Evolutionary conservation across 345 rosid species (phyloP), one percentile per base, ranked within the genome.

Genomic region (Syzygium oleosum): DNA sequence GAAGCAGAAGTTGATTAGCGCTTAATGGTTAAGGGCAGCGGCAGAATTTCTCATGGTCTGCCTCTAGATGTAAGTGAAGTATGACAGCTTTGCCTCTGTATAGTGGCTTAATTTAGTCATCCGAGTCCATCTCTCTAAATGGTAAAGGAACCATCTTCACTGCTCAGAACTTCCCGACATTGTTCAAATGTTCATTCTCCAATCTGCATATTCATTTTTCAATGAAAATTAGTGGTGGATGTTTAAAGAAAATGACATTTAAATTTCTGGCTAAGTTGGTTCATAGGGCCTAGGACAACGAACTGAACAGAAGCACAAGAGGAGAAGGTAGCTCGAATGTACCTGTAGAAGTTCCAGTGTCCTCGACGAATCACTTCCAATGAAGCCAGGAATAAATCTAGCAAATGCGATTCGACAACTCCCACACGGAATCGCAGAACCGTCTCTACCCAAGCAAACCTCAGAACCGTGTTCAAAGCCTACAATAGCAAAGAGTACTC

Each of bases 261-360:
- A 27, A 19, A 53, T 21, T 31, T 84, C 59, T 56, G 46, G 56
- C 38, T 53, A 53, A 84, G 53, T 22, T 11, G 16, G 46, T 52
- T 29, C 83, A 19, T 9, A 38, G 27, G 49, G 1, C 27, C 83
- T 19, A 38, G 83, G 83, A 73, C 83, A 73, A 73, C 21, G 83
- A 73, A 19, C 83, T 73, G 2, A 9, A 19, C 27, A 19, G 83
- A 10, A 22, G 49, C 11, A 73, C 49, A 19, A 73, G 49, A 73
- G 49, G 49, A 73, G 68, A 85, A 16, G 29, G 51, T 59, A 41
- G 54, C 52, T 61, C 29, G 6, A 86, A 25, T 15, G 19, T 87
- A 97, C 99, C 99, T 93, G 94, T 98, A 97, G 80, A 97, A 98
- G 89, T 97, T 98, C 99, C 99, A 97, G 41, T 98, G 99, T 49